phyloP scores from a whole-genome alignment of 352 stramenopile genomes.

The Pythium coloratum region DNA sequence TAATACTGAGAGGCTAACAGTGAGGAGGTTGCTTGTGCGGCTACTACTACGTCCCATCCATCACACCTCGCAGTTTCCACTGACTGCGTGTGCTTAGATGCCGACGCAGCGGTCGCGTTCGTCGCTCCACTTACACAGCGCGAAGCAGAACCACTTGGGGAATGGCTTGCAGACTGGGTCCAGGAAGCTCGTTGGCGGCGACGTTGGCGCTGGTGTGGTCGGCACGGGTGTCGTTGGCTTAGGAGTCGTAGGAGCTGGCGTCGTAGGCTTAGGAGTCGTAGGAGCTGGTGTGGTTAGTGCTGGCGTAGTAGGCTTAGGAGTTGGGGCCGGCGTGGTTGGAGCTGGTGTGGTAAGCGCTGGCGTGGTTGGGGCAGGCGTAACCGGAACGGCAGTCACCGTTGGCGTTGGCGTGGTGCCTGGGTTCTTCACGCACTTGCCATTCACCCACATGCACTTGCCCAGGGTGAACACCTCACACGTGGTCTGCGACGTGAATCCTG shows the following conservation, averaged over 20 bases:
- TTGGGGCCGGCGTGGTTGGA: slow-evolving; percentile 5
- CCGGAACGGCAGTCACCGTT: background rate
- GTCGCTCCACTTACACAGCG: slow-evolving; percentile 21
- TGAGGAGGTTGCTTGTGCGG: no score
- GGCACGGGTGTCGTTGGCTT: background rate
- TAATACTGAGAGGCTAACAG: no score
- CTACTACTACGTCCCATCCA: no score
- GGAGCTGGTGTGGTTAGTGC: no score
- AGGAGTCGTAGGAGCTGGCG: background rate
- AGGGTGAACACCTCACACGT: slow-evolving; percentile 6
- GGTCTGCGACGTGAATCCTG: slow-evolving; percentile 10
- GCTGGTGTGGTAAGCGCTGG: slow-evolving; percentile 4
- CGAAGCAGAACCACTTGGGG: slow-evolving; percentile 18
- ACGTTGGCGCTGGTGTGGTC: slow-evolving; percentile 1
- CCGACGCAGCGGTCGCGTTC: slow-evolving; percentile 12
- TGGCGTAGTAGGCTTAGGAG: slow-evolving; percentile 10
- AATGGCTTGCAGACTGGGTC: slow-evolving; percentile 18
- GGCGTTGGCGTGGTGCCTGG: background rate
- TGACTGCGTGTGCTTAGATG: background rate
- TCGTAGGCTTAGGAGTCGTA: slow-evolving; percentile 13
- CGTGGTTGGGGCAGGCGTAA: slow-evolving; percentile 1
- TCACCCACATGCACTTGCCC: slow-evolving; percentile 10
- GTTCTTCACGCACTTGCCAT: slow-evolving; percentile 17
- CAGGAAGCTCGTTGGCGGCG: background rate
- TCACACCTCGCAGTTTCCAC: background rate